A percentile compares a stretch with the other conserved stretches of the same genome.
These are phyloP conservation scores for Apiospora saccharicola DNA, from an alignment of 2,329 filamentous ascomycete genomes.

Conservation along the genomic window DNA sequence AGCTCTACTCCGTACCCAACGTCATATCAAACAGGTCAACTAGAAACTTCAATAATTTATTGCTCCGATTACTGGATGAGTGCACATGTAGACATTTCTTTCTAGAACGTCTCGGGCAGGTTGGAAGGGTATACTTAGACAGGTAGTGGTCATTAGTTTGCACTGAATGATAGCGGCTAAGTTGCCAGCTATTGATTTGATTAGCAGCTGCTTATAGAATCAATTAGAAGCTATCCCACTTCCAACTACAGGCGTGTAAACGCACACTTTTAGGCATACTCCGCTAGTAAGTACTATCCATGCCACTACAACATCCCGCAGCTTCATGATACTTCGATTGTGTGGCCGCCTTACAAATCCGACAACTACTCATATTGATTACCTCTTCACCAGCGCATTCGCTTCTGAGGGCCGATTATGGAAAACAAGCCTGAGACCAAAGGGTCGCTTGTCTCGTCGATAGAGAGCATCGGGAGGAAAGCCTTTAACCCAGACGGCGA, in stretches of 20 bases:
- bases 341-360: not conserved
- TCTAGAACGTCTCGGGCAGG: no score
- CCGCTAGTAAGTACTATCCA: not conserved
- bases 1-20: no score
- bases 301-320: not conserved
- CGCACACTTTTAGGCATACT: not conserved
- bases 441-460: constrained; percentile 44
- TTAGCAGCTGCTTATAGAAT: not conserved
- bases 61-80: not conserved
- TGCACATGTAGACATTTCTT: no score
- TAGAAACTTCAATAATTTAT: not conserved
- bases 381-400: not conserved
- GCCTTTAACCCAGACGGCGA: constrained; percentile 56
- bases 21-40: not conserved
- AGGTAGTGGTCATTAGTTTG: no score
- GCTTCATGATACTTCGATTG: not conserved
- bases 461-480: constrained; percentile 51
- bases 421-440: constrained; percentile 33
- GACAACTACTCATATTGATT: not conserved
- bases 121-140: no score
- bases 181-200: not conserved
- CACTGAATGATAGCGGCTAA: not conserved
- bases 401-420: constrained; percentile 28
- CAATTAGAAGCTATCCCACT: not conserved
- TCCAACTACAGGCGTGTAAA: not conserved